Evolutionary conservation across 2,329 filamentous ascomycete genomes (phyloP), one percentile per base, ranked within the genome.

Genomic region (Dactylellina parvicollis): DNA sequence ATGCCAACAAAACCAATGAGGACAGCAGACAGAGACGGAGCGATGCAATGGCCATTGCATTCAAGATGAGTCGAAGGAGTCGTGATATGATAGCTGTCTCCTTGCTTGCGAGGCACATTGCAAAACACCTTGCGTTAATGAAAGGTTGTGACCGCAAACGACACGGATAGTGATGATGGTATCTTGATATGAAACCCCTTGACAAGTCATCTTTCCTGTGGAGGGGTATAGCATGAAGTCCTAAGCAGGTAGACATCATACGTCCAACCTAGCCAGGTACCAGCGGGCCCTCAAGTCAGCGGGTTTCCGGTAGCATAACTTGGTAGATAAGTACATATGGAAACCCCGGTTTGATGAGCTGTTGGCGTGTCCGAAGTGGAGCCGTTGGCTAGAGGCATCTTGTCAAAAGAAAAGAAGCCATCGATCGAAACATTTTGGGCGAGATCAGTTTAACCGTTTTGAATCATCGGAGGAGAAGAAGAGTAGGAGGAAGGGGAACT

Each of bases 341-440:
- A 54, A 24, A 64, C 47, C 49, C 59, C 14, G 47, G 59, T 64
- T n/a, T 36, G 47, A 50, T 54, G 59, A 38, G 26, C 47, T 64
- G 59, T 64, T 64, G 59, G 59, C 46, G 22, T 28, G 36, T 34
- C 34, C 59, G 36, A 54, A 64, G 59, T 64, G 59, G 59, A 64
- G 59, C 59, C 59, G 59, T 50, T 30, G 56, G 28, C 32, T 42
- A 5, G 3, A 46, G 42, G 20, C 8, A 24, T 32, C 30, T 32
- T 12, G 5, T 32, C 42, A 14, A 20, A 46, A 46, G 24, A 22
- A 24, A 20, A 24, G 8, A 46, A 8, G 16, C 10, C 20, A 46
- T 46, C 42, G 42, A 46, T 46, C n/a, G 42, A 24, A 24, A 7
- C 3, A 22, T 20, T 46, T 20, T 3, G 42, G 36, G 40, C 40